Base-by-base conservation (phyloP, 768 basidiomycete genomes). In the Hypholoma sublateritium region DNA sequence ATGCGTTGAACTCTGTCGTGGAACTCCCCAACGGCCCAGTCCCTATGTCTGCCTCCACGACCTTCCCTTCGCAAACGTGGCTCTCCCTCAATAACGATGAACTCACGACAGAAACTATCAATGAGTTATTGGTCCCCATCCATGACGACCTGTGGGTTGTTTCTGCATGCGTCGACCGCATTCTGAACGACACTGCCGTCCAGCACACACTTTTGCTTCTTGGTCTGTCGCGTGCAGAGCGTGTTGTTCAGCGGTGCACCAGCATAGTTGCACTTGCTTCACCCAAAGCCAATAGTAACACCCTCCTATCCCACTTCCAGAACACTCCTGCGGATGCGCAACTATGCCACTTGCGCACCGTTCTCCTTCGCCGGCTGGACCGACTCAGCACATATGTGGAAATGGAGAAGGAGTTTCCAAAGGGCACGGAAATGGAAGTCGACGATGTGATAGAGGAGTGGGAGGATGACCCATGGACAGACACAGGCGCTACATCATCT, bases 401-500 rank as follows among this genome's bases (percentile, higher is more conserved):
- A 63, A 78, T 92, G 62, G 80, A 72, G 65, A 77, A 78, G 59
- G 74, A 69, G 19, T 61, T 74, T 12, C 68, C 79, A 22, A 62
- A 66, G 32, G 58, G 63, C 34, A 66, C 56, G 5, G 65, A 67
- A 39, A 68, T 72, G 32, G 69, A 75, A 12, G 77, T 79, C 11
- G 83, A 86, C 51, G 79, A 79, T 53, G 75, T 77, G 19, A 77
- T 78, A 53, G 83, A 84, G 41, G 88, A 87, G 50, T 90, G 88
- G 89, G 83, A 85, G 62, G 89, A 88, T 62, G 88, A 91, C 67
- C 88, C 89, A 12, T 91, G 89, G 88, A 85, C 77, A 36, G 87
- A 91, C 25, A 70, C 65, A 44, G 57, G 65, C 24, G 54, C 60
- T 14, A 60, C 60, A 6, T 50, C 68, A 2, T 51, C 65, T 14